Conservation (phyloP, 1,284 basidiomycete species). For the Anthracocystis setariae region DNA sequence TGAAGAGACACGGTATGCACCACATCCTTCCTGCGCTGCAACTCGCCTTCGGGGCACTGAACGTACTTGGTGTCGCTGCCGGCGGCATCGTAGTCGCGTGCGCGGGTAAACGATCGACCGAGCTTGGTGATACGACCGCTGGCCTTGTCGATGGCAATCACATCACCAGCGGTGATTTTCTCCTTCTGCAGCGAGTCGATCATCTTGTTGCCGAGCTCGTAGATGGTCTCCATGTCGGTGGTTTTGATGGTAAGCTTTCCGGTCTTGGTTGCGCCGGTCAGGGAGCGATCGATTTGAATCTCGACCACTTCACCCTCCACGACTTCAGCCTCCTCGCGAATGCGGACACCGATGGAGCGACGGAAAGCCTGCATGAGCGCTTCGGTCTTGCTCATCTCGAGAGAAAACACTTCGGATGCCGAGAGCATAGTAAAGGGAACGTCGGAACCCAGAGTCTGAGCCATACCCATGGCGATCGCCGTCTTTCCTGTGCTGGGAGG, state of each 20-base stretch:
- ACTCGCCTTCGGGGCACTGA: conserved; percentile 95
- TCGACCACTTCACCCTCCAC: conserved; percentile 99
- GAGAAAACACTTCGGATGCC: conserved; percentile 94
- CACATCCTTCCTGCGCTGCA: conserved; percentile 95
- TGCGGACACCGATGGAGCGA: conserved; percentile 92
- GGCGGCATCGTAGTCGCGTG: conserved; percentile 98
- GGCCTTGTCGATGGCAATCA: conserved; percentile 95
- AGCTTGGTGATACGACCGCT: conserved; percentile 96
- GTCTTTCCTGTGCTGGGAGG: conserved; percentile 97
- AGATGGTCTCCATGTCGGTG: conserved; percentile 99
- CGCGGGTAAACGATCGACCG: conserved; percentile 92
- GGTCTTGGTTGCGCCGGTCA: conserved; percentile 97
- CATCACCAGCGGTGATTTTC: conserved; percentile 95
- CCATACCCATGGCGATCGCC: conserved; percentile 95
- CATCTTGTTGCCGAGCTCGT: conserved; percentile 99
- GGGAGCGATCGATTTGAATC: conserved; percentile 95
- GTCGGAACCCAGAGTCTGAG: conserved; percentile 89
- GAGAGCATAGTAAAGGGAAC: conserved; percentile 98
- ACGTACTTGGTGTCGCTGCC: conserved; percentile 92
- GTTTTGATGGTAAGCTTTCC: conserved; percentile 98
- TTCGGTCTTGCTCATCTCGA: conserved; percentile 96
- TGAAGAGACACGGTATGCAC: conserved; percentile 96
- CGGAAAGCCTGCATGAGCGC: conserved; percentile 95
- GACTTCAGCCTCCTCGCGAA: conserved; percentile 96
- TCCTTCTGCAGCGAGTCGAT: conserved; percentile 96